Percentiles rank a stretch among this genome's conserved stretches.
Evolutionary conservation across 2,329 filamentous ascomycete species (phyloP).

Genomic region (Berkeleyomyces rouxiae): DNA sequence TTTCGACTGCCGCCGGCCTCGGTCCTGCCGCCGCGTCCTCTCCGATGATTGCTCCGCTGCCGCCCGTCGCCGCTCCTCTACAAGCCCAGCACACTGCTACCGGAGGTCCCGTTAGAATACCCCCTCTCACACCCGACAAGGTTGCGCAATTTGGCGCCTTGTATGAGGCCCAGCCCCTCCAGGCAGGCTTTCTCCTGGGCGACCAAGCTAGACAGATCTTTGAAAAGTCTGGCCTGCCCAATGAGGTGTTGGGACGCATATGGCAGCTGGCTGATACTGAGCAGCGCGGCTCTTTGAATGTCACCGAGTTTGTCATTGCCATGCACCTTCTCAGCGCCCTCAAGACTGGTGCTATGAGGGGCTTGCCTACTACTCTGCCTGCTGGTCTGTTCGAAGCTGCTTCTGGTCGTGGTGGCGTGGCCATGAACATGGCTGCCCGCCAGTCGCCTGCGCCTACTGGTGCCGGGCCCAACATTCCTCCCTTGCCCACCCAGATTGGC

Average conservation of each 20-base stretch:
- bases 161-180: conserved; percentile 75
- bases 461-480: conserved; percentile 15
- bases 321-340: conserved; percentile 93
- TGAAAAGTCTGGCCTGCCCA: conserved; percentile 77
- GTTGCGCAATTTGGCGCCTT: conserved; percentile 74
- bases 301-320: conserved; percentile 89
- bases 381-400: conserved; percentile 83
- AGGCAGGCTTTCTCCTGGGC: conserved; percentile 62
- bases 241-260: conserved; percentile 81
- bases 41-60: conserved; percentile 22
- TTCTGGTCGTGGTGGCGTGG: conserved; percentile 38
- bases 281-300: conserved; percentile 70
- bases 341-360: conserved; percentile 66
- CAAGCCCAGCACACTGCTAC: conserved; percentile 43
- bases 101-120: conserved; percentile 59
- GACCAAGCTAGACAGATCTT: conserved; percentile 89
- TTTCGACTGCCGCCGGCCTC: conserved; percentile 13
- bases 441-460: conserved; percentile 35
- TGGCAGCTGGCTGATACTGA: conserved; percentile 93
- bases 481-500: conserved; percentile 65
- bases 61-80: conserved; percentile 29
- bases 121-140: conserved; percentile 75
- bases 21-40: conserved; percentile 16
- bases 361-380: conserved; percentile 64
- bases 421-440: conserved; percentile 23